These are phyloP conservation scores for Fusarium sp. DNA, from an alignment of 2,329 filamentous ascomycete genomes.

Conservation along the genomic window DNA sequence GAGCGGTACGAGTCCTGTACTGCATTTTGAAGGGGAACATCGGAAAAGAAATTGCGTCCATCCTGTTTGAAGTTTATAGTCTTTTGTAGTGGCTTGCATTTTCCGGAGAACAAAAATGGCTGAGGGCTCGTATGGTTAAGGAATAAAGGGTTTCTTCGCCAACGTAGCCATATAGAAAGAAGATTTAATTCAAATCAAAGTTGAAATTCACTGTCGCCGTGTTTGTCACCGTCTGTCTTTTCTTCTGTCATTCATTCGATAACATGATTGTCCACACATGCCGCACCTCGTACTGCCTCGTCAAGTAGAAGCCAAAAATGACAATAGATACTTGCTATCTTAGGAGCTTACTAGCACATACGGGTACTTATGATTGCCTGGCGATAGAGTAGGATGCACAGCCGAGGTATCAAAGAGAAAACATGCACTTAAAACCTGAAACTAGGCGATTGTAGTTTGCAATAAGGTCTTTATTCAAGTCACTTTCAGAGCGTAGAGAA, in stretches of 20 bases:
- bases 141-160: conserved; percentile 1
- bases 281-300: background rate
- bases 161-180: conserved; percentile 15
- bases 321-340: background rate
- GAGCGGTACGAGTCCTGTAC: conserved; percentile 8
- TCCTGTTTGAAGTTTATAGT: conserved; percentile 11
- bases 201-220: background rate
- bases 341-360: background rate
- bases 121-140: conserved; percentile 10
- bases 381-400: background rate
- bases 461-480: too few species aligned
- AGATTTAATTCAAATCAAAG: conserved; percentile 19
- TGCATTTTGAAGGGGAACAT: conserved; percentile 10
- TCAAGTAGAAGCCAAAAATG: background rate
- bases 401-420: background rate
- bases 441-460: too few species aligned
- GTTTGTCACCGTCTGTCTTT: background rate
- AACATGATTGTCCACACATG: background rate
- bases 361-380: background rate
- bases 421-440: background rate
- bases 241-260: background rate
- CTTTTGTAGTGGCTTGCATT: conserved; percentile 25
- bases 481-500: background rate
- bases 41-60: conserved; percentile 28
- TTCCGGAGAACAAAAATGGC: conserved; percentile 12